Conservation (phyloP, 768 basidiomycete genomes). For the Galerina marginata region DNA sequence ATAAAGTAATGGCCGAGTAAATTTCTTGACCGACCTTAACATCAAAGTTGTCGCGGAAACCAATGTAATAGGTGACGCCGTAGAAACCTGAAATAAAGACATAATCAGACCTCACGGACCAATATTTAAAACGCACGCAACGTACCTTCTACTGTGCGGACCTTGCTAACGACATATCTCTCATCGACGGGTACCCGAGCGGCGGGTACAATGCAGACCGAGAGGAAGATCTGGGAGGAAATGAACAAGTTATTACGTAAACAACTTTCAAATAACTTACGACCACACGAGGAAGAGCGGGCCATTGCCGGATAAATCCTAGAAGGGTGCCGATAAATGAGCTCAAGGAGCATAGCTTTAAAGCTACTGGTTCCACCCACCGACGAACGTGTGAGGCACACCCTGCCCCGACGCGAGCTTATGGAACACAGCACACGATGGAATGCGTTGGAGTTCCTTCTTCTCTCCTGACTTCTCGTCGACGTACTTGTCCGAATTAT, state of each 20-base stretch:
- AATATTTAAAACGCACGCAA: not conserved
- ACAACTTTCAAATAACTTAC: conserved; percentile 40
- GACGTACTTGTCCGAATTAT: conserved; percentile 14
- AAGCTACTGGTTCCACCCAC: conserved; percentile 27
- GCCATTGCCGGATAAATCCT: conserved; percentile 71
- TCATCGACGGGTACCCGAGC: conserved; percentile 54
- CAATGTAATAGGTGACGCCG: conserved; percentile 61
- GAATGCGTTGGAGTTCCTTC: conserved; percentile 43
- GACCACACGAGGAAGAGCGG: conserved; percentile 68
- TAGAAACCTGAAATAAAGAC: conserved; percentile 51
- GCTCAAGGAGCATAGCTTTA: not conserved
- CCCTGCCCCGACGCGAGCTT: conserved; percentile 58
- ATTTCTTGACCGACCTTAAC: conserved; percentile 37
- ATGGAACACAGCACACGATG: conserved; percentile 63
- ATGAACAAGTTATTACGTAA: not conserved
- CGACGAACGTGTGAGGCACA: conserved; percentile 68
- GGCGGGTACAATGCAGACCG: conserved; percentile 56
- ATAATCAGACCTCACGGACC: not conserved
- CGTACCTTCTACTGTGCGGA: conserved; percentile 57
- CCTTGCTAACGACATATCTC: conserved; percentile 62
- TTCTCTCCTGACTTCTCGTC: conserved; percentile 27
- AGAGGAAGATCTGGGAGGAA: conserved; percentile 59
- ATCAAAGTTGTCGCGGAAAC: conserved; percentile 67
- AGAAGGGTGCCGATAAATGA: not conserved
- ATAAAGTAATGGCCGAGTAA: not conserved